Evolutionary conservation across 768 basidiomycete genomes (phyloP).

Genomic region (Xerocomellus chrysenteron): DNA sequence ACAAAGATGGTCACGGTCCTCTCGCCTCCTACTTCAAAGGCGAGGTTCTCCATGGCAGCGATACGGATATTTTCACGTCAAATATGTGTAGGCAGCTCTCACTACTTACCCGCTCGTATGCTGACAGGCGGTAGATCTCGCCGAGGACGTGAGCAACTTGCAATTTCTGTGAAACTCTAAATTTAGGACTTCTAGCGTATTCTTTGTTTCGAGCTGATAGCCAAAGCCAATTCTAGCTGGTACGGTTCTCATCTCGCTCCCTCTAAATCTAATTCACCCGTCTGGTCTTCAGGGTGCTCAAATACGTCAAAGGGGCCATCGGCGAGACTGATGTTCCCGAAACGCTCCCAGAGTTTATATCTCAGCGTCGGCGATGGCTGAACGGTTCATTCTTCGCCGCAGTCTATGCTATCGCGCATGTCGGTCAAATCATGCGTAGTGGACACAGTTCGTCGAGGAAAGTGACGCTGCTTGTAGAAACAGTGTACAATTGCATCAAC

Average conservation of each 20-base stretch:
- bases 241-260: slow-evolving; percentile 31
- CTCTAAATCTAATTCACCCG: not conserved
- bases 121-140: slow-evolving; percentile 59
- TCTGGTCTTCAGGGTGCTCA: slow-evolving; percentile 70
- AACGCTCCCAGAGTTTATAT: slow-evolving; percentile 88
- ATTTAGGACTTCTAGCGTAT: slow-evolving; percentile 58
- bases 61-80: slow-evolving; percentile 91
- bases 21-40: slow-evolving; percentile 97
- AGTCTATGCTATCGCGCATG: slow-evolving; percentile 88
- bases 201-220: slow-evolving; percentile 77
- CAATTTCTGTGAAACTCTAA: not conserved
- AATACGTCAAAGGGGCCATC: slow-evolving; percentile 92
- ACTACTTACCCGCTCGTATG: not conserved
- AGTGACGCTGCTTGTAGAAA: slow-evolving; percentile 70
- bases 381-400: slow-evolving; percentile 96
- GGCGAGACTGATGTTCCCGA: slow-evolving; percentile 96
- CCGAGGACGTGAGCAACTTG: slow-evolving; percentile 69
- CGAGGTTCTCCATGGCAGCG: slow-evolving; percentile 78
- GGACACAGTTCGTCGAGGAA: slow-evolving; percentile 76
- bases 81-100: slow-evolving; percentile 77
- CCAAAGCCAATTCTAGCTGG: slow-evolving; percentile 79
- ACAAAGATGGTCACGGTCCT: slow-evolving; percentile 78
- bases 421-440: slow-evolving; percentile 36
- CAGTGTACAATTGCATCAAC: slow-evolving; percentile 84
- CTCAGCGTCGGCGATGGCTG: slow-evolving; percentile 85